phyloP scores from a whole-genome alignment of 768 basidiomycete species.

The Dacryopinax spathularia region DNA sequence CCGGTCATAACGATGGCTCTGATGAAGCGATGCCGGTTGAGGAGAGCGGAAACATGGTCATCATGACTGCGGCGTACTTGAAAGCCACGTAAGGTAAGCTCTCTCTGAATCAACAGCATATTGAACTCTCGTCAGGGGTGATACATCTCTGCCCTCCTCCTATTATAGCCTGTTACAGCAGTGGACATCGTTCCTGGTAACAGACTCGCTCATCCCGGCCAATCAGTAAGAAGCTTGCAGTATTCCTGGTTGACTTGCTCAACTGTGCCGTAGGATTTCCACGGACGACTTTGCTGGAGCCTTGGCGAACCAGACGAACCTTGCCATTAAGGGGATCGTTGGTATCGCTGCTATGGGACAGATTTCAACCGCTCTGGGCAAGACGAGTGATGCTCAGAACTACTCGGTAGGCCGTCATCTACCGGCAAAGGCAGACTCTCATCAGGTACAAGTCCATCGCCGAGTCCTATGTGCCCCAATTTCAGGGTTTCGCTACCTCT shows the following conservation, averaged over 20 bases:
- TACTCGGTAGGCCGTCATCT: too few relatives aligned
- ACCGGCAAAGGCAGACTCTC: too few relatives aligned
- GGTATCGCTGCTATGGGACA: slow-evolving; percentile 11
- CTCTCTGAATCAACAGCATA: not conserved
- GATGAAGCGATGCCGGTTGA: slow-evolving; percentile 11
- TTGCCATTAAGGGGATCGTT: slow-evolving; percentile 15
- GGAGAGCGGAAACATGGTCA: slow-evolving; percentile 14
- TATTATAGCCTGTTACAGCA: slow-evolving; percentile 9
- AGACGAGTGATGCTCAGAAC: not conserved
- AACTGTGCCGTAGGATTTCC: too few relatives aligned
- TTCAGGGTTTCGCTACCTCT: slow-evolving; percentile 9
- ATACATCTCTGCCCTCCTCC: not conserved
- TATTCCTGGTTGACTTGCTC: too few relatives aligned
- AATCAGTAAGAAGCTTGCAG: slow-evolving; percentile 12
- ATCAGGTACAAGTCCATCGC: too few relatives aligned
- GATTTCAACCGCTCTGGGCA: slow-evolving; percentile 7
- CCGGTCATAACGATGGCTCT: slow-evolving; percentile 16
- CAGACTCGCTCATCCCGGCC: slow-evolving; percentile 10
- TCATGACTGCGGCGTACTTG: slow-evolving; percentile 12
- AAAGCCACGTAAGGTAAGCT: not conserved
- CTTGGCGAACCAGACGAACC: slow-evolving; percentile 7
- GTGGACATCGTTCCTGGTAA: slow-evolving; percentile 10
- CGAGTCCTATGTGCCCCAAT: slow-evolving; percentile 1
- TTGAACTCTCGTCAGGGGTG: not conserved
- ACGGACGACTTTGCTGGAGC: slow-evolving; percentile 6